Base-by-base conservation (phyloP, 2,329 filamentous ascomycete species). In the Diaporthe sp. region DNA sequence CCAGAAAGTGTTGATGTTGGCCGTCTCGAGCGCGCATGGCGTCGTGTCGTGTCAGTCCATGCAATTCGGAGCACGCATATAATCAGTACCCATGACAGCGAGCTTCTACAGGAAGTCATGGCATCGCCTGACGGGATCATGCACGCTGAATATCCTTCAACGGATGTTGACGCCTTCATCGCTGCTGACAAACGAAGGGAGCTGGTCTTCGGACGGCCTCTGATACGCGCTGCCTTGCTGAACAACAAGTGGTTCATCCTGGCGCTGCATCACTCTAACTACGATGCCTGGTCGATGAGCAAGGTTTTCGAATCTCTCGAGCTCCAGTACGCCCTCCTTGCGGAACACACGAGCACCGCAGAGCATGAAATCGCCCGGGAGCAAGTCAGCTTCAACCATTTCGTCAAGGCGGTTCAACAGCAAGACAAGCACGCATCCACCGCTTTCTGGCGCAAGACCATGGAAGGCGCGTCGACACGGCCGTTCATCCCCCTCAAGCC, bases 241-340 rank as follows among this genome's bases (percentile, higher is more conserved):
- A 46, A 46, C 60, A 65, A 46, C 3, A 65, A 46, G 39, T 65
- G 60, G 60, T 46, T 65, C n/a, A 31, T 65, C 39, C 60, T 65
- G 25, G 60, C 25, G 13, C 39, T 65, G 25, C 60, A 65, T 8
- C 60, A 65, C 39, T 46, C 60, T 25, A 31, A 25, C 12, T 65
- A 65, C 15, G 60, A 65, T 10, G 60, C 60, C n/a, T 65, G 60
- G 60, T 65, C 60, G 39, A 65, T 65, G 60, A 65, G 25, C 60
- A 65, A 65, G 60, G 60, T 65, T 2, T 46, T 65, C 25, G 39
- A 65, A 28, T 19, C 60, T 12, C 60, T 65, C 25, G 60, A 65
- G 25, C 39, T 65, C 15, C 39, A 46, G 60, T 65, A 65, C 25
- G 39, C 25, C 6, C 60, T 39, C 39, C 60, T 65, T 7, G 39